Conservation (phyloP, 2,329 filamentous ascomycete species). For the Hypomyces perniciosus region DNA sequence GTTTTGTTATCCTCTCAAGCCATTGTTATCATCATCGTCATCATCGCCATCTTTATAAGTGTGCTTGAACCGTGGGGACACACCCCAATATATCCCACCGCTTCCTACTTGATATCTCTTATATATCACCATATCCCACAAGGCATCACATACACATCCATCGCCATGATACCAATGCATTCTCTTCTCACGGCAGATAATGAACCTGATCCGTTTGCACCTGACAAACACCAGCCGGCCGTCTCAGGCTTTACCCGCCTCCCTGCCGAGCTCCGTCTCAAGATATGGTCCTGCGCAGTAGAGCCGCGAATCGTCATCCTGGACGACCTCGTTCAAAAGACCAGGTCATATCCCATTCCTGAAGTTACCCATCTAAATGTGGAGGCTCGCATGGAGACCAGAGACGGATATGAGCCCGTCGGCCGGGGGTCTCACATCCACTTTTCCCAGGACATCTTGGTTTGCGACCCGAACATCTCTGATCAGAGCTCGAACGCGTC, state of each 20-base stretch:
- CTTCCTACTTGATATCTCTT: not conserved
- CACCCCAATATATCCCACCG: not conserved
- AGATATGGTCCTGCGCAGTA: slow-evolving; percentile 32
- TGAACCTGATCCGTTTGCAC: slow-evolving; percentile 6
- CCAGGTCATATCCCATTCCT: slow-evolving; percentile 28
- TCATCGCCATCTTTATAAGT: not conserved
- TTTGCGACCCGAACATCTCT: slow-evolving; percentile 32
- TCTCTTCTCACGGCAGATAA: slow-evolving; percentile 6
- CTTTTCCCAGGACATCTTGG: slow-evolving; percentile 31
- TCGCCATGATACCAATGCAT: slow-evolving; percentile 10
- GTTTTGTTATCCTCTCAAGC: not conserved
- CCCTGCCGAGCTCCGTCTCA: slow-evolving; percentile 32
- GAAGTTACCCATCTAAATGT: slow-evolving; percentile 31
- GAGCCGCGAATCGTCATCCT: slow-evolving; percentile 33
- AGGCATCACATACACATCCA: not conserved
- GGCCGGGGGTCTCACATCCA: slow-evolving; percentile 31
- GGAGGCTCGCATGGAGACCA: slow-evolving; percentile 30
- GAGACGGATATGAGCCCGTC: slow-evolving; percentile 29
- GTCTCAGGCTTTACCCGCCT: slow-evolving; percentile 24
- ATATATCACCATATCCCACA: not conserved
- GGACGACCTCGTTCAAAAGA: slow-evolving; percentile 27
- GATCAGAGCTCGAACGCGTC: slow-evolving; percentile 27
- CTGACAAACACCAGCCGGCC: slow-evolving; percentile 2
- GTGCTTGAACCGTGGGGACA: not conserved
- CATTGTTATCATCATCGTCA: too few species aligned